Percentiles rank a stretch among this genome's conserved stretches.
These are phyloP conservation scores for Aspergillus ustus DNA, from an alignment of 2,329 filamentous ascomycete genomes.

Conservation along the genomic window DNA sequence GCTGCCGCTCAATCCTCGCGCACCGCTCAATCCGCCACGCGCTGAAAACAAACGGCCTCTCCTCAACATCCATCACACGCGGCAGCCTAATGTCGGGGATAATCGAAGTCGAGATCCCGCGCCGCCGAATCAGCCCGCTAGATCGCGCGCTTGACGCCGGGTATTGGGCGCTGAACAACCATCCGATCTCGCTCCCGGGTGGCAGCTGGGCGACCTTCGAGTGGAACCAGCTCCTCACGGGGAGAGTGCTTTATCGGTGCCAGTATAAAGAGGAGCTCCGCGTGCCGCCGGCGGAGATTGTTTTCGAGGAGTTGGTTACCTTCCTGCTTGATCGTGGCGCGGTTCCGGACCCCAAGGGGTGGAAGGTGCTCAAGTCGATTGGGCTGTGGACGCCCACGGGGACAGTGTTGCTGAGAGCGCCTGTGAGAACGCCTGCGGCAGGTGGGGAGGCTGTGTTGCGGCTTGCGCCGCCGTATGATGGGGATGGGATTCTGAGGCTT, in stretches of 20 bases:
- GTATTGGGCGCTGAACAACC: conserved; percentile 1
- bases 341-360: background rate
- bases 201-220: conserved; percentile 1
- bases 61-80: background rate
- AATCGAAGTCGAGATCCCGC: conserved; percentile 7
- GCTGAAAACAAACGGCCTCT: background rate
- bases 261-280: conserved; percentile 10
- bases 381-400: conserved; percentile 11
- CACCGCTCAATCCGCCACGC: conserved; percentile 3
- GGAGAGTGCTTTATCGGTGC: background rate
- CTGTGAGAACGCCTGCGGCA: background rate
- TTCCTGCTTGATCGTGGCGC: conserved; percentile 9
- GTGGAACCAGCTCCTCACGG: conserved; percentile 6
- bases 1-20: background rate
- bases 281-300: conserved; percentile 8
- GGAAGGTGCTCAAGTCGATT: conserved; percentile 6
- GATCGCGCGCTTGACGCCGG: background rate
- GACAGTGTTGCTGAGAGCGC: conserved; percentile 1
- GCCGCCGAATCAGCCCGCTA: conserved; percentile 2
- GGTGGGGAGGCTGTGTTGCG: background rate
- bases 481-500: conserved; percentile 8
- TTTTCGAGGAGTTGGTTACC: conserved; percentile 1
- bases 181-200: background rate
- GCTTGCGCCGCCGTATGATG: conserved; percentile 9
- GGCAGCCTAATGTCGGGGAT: conserved; percentile 7